Conservation (phyloP, 1,139 yeast genomes). For the Debaryomyces robertsiae region DNA sequence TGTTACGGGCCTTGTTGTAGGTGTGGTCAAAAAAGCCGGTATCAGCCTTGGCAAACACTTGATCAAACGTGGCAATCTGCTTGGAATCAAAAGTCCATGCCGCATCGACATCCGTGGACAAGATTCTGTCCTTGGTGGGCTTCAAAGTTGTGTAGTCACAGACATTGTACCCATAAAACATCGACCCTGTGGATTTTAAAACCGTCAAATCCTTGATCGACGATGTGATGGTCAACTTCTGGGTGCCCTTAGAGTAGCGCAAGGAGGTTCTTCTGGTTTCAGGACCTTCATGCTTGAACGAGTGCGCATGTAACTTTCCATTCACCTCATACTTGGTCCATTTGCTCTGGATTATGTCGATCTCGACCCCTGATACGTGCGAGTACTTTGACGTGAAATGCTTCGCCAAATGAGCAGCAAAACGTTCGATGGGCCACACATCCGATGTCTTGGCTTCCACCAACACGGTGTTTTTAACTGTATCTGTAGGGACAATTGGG, state of each 20-base stretch:
- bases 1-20: conserved; percentile 60
- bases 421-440: conserved; percentile 87
- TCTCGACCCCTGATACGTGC: conserved; percentile 73
- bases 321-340: conserved; percentile 79
- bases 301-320: conserved; percentile 78
- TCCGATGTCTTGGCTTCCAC: conserved; percentile 79
- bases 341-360: conserved; percentile 66
- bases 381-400: conserved; percentile 76
- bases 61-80: conserved; percentile 49
- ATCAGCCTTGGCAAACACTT: conserved; percentile 55
- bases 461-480: conserved; percentile 85
- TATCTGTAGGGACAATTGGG: conserved; percentile 91
- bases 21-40: conserved; percentile 66
- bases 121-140: conserved; percentile 80
- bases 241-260: conserved; percentile 49
- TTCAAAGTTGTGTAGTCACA: conserved; percentile 87
- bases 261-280: conserved; percentile 69
- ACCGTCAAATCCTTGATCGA: conserved; percentile 84
- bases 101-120: conserved; percentile 85
- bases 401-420: conserved; percentile 80
- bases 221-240: conserved; percentile 60
- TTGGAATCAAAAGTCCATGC: conserved; percentile 66
- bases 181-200: conserved; percentile 90
- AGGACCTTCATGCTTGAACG: conserved; percentile 81
- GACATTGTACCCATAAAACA: conserved; percentile 82